phyloP scores from a whole-genome alignment of 306 rosid species.

The Cucurbita argyrosperma region DNA sequence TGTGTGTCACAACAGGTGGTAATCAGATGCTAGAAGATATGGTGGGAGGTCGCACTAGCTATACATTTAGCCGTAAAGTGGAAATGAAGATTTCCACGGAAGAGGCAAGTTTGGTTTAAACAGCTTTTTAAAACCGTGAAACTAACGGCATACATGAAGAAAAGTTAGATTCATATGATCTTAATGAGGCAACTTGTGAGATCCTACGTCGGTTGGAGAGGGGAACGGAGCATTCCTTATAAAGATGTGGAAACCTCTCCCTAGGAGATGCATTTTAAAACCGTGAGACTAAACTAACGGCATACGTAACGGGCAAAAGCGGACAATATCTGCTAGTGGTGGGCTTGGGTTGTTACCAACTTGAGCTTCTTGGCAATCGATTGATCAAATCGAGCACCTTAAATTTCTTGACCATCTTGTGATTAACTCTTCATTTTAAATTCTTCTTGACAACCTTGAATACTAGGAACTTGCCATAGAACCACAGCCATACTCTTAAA shows the following conservation, averaged over 20 bases:
- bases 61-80: conserved; percentile 18
- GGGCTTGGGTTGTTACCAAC: no score
- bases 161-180: not conserved
- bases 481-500: not conserved
- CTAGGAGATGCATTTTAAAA: no score
- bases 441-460: not conserved
- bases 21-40: conserved; percentile 18
- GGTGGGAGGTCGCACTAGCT: conserved; percentile 13
- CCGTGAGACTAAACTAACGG: no score
- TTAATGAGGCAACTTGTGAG: not conserved
- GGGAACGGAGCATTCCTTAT: no score
- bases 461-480: not conserved
- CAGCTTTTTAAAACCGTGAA: no score
- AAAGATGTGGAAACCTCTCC: no score
- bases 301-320: no score
- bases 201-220: no score
- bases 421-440: not conserved
- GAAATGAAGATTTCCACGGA: conserved; percentile 18
- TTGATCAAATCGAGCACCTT: not conserved
- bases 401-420: not conserved
- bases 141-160: not conserved
- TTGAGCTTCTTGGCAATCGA: not conserved
- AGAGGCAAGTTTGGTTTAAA: conserved; percentile 26
- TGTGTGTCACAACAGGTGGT: conserved; percentile 45
- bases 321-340: no score